Percentiles rank a stretch among this genome's conserved stretches.
phyloP scores from a whole-genome alignment of 768 basidiomycete genomes.

The Gloeopeniophorella convolvens region DNA sequence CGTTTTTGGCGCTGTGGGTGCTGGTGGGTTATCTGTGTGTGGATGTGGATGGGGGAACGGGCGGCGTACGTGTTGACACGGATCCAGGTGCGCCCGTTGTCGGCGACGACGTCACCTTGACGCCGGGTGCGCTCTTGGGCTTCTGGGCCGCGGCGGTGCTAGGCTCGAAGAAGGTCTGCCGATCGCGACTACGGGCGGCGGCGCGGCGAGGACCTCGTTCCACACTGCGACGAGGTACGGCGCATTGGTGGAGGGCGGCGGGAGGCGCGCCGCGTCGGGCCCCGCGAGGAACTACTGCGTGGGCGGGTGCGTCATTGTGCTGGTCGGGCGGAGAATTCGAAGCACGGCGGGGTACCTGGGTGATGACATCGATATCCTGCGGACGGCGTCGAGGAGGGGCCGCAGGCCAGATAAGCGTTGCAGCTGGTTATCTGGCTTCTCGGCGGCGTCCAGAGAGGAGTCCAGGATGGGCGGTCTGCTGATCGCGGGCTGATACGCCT shows the following conservation, averaged over 20 bases:
- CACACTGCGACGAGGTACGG: conserved; percentile 78
- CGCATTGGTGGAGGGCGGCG: conserved; percentile 65
- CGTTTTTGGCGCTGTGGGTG: conserved; percentile 59
- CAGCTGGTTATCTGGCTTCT: conserved; percentile 20
- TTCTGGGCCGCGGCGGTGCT: conserved; percentile 11
- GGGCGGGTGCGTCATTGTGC: conserved; percentile 2
- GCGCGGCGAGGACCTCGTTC: conserved; percentile 65
- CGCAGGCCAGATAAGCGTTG: conserved; percentile 34
- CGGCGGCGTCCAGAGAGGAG: conserved; percentile 24
- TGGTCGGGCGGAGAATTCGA: conserved; percentile 12
- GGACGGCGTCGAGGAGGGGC: conserved; percentile 35
- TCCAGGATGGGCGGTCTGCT: conserved; percentile 32
- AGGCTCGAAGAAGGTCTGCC: conserved; percentile 42
- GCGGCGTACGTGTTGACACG: conserved; percentile 77
- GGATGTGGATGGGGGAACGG: conserved; percentile 2
- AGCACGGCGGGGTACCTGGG: conserved; percentile 30
- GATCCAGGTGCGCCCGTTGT: conserved; percentile 72
- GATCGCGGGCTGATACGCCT: conserved; percentile 23
- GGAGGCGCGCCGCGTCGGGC: conserved; percentile 37
- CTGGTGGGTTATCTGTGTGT: conserved; percentile 1
- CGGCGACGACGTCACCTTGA: conserved; percentile 76
- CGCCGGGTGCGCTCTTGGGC: conserved; percentile 24
- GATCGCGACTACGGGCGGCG: conserved; percentile 49
- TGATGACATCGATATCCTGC: conserved; percentile 37
- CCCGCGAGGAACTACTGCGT: conserved; percentile 58